Evolutionary conservation across 257 asterid species (phyloP), one percentile per base, ranked within the genome.

Genomic region (Nyctanthes arbortristis): DNA sequence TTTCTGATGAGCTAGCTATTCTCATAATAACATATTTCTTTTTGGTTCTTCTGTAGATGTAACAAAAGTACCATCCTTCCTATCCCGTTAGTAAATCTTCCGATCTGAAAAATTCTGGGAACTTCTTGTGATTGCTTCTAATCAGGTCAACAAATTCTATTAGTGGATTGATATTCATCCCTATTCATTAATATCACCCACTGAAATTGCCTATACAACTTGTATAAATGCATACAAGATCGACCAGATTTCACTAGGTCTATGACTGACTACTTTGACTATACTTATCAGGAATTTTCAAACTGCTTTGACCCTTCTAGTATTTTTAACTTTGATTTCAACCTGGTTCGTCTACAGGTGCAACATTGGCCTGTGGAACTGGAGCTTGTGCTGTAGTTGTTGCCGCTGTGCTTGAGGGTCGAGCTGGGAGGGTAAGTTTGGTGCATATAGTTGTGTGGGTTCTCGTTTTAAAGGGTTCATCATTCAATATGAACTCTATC

Each of bases 301-400:
- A 37, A 61, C 25, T 68, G 54, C 30, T 56, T 30, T 29, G 10
- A 14, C 27, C 18, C 40, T 10, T 35, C 4, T 27, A 18, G 14
- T n/a, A 18, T 57, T 5, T n/a, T 18, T 55, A 45, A 39, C 27
- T 25, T 7, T 73, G 24, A 59, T n/a, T 27, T 58, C 65, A 52
- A 74, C 67, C 5, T n/a, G 22, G 37, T 63, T 73, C 33, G 22
- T 64, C 39, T 75, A 35, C 65, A 93, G 98, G 96, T 56, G 96
- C 93, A 59, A 93, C 98, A 24, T 85, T 93, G 49, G 98, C 98
- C 68, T 93, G 98, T 79, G 98, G 98, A 56, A 93, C 98, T 4
- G 98, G 97, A 63, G 97, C 96, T 55, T 93, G 98, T 83, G 97
- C 98, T 0, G 87, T 80, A 20, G 96, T 93, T 54, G 98, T 88